Base-by-base conservation (phyloP, 495 filamentous ascomycete genomes). In the Xanthoparmelia taractica region DNA sequence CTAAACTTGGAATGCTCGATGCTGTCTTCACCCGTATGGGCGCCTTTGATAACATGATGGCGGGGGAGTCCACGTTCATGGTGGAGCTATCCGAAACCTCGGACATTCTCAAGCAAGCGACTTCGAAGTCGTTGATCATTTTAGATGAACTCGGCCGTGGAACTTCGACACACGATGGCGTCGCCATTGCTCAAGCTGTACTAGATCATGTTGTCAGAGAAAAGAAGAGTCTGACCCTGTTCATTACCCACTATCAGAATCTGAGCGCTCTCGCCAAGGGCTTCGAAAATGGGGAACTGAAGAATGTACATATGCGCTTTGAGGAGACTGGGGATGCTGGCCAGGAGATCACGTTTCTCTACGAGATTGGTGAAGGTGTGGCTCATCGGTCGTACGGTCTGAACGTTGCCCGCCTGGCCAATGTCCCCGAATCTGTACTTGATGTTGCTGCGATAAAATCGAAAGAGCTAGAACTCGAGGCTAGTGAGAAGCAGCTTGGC, bases 11-110 rank as follows among this genome's bases (percentile, higher is more conserved):
- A 31, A 84, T 96, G 66, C 77, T 93, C 17, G 94, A 97, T 71
- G 91, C 91, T 0, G 92, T 99, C 27, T 91, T 92, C 74, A 97
- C 94, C 0, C 87, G 94, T 58, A 97, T 97, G 93, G 94, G 94
- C 50, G 94, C 95, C 10, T 89, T 88, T 68, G 94, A 99, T 74
- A 97, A 96, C 74, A 89, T 99, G 78, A 87, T 99, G 72, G 89
- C 89, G 0, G 92, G 91, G 63, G 95, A 99, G 72, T 87, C 82
- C 27, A 99, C 94, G 1, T 99, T 99, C 78, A 96, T 96, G 92
- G 92, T 97, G 57, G 94, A 99, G 69, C 84, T 99, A 0, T 88
- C 83, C 47, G 94, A 97, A 71, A 97, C 94, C 1, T 84, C 88
- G 1, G 85, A 92, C 61, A 97, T 98, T 69, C 81, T 98, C 17